Conservation (phyloP, 495 filamentous ascomycete genomes). For the Bombardia bombarda region DNA sequence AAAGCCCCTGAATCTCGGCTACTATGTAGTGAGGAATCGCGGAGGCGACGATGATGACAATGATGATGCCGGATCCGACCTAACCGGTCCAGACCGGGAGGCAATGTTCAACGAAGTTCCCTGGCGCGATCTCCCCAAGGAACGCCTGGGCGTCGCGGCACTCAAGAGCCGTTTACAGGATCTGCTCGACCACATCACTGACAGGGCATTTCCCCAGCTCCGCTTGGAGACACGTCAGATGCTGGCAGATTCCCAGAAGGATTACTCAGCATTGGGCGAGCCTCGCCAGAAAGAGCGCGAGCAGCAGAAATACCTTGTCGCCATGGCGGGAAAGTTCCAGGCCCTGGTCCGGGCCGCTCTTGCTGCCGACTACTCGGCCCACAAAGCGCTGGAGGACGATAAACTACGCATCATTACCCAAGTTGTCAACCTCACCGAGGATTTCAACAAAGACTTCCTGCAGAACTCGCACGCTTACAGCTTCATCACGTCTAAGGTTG, state of each 20-base stretch:
- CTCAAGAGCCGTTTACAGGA: slow-evolving; percentile 34
- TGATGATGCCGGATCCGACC: slow-evolving; percentile 11
- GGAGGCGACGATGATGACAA: slow-evolving; percentile 27
- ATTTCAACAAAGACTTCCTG: slow-evolving; percentile 8
- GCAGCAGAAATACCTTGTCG: slow-evolving; percentile 34
- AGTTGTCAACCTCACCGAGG: slow-evolving; percentile 26
- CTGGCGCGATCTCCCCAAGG: slow-evolving; percentile 37
- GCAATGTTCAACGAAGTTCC: slow-evolving; percentile 17
- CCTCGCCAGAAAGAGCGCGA: slow-evolving; percentile 32
- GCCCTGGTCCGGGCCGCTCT: slow-evolving; percentile 29
- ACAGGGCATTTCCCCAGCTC: slow-evolving; percentile 42
- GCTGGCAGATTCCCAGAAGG: slow-evolving; percentile 22
- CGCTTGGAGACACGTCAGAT: slow-evolving; percentile 31
- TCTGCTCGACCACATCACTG: slow-evolving; percentile 34
- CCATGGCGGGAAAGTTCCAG: slow-evolving; percentile 36
- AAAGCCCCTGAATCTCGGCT: slow-evolving; percentile 42
- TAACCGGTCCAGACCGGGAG: slow-evolving; percentile 19
- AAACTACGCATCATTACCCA: slow-evolving; percentile 35
- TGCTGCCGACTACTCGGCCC: slow-evolving; percentile 28
- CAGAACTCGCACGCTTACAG: background rate
- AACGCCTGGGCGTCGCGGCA: slow-evolving; percentile 41
- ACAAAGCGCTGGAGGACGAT: slow-evolving; percentile 28
- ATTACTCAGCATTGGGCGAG: slow-evolving; percentile 34
- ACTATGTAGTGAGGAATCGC: slow-evolving; percentile 48
- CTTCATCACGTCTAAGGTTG: background rate